Conservation (phyloP, 805 yeast species). For the Candida hungchunana region DNA sequence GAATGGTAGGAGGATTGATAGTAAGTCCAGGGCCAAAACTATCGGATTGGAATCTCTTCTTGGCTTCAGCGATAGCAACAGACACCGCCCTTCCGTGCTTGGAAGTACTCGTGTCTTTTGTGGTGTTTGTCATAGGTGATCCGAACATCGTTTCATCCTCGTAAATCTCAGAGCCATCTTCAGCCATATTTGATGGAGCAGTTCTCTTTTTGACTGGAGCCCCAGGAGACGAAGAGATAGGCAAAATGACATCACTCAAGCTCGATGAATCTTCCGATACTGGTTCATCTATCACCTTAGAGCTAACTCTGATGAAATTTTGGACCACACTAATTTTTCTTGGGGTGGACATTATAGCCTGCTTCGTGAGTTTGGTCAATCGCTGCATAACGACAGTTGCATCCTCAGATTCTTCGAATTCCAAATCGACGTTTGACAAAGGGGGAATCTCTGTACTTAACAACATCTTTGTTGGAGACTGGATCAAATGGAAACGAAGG, state of each 20-base stretch:
- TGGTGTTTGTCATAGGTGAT: slow-evolving; percentile 18
- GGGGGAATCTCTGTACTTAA: slow-evolving; percentile 8
- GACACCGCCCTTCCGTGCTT: slow-evolving; percentile 16
- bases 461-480: slow-evolving; percentile 14
- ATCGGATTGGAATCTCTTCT: neutral
- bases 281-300: slow-evolving; percentile 5
- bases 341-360: slow-evolving; percentile 7
- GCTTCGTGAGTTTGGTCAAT: neutral
- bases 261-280: slow-evolving; percentile 5
- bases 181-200: neutral
- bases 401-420: slow-evolving; percentile 2
- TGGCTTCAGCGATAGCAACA: slow-evolving; percentile 18
- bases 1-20: no score
- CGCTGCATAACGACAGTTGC: neutral
- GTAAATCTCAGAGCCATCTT: slow-evolving; percentile 8
- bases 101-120: slow-evolving; percentile 20
- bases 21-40: neutral
- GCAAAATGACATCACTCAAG: slow-evolving; percentile 1
- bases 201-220: neutral
- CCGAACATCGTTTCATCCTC: slow-evolving; percentile 14
- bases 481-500: slow-evolving; percentile 6
- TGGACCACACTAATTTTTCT: slow-evolving; percentile 32
- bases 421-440: slow-evolving; percentile 4
- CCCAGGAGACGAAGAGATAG: neutral
- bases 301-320: slow-evolving; percentile 24